These are phyloP conservation scores for Keqinozyma sinolaborantium DNA, from an alignment of 1,139 yeast genomes.

Conservation along the genomic window DNA sequence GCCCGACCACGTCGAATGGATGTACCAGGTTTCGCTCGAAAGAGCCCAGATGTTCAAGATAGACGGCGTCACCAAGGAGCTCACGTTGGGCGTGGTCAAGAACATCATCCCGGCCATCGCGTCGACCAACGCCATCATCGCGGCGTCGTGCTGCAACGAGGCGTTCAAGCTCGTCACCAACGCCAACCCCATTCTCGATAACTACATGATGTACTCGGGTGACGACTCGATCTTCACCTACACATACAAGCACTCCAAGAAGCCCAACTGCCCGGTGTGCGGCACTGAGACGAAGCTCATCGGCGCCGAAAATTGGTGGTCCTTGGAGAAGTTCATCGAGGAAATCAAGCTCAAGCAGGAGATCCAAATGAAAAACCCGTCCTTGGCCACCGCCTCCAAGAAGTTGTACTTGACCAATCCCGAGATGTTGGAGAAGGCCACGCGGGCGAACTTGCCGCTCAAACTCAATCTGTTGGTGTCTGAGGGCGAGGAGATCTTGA, in stretches of 20 bases:
- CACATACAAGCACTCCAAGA: conserved; percentile 60
- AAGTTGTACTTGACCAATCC: conserved; percentile 53
- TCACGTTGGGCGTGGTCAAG: conserved; percentile 86
- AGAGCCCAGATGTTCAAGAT: conserved; percentile 70
- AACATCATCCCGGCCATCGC: conserved; percentile 94
- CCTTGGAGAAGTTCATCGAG: conserved; percentile 49
- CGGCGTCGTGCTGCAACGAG: conserved; percentile 89
- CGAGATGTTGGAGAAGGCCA: conserved; percentile 43
- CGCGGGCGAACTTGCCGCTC: conserved; percentile 42
- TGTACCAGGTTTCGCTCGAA: conserved; percentile 50
- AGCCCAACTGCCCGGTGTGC: conserved; percentile 71
- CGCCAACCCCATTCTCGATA: conserved; percentile 64
- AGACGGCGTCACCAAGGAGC: conserved; percentile 64
- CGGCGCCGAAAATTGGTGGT: conserved; percentile 34
- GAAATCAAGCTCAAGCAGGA: conserved; percentile 27
- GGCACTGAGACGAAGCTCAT: conserved; percentile 44
- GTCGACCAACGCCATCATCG: conserved; percentile 88
- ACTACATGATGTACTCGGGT: conserved; percentile 87
- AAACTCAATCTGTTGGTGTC: conserved; percentile 35
- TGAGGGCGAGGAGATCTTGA: conserved; percentile 47
- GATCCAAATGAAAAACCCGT: conserved; percentile 46
- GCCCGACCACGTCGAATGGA: conserved; percentile 64
- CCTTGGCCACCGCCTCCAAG: conserved; percentile 40
- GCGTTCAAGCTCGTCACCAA: conserved; percentile 75
- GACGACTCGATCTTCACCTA: conserved; percentile 73